Conservation (phyloP, 257 asterid genomes). For the Gardenia jasminoides region DNA sequence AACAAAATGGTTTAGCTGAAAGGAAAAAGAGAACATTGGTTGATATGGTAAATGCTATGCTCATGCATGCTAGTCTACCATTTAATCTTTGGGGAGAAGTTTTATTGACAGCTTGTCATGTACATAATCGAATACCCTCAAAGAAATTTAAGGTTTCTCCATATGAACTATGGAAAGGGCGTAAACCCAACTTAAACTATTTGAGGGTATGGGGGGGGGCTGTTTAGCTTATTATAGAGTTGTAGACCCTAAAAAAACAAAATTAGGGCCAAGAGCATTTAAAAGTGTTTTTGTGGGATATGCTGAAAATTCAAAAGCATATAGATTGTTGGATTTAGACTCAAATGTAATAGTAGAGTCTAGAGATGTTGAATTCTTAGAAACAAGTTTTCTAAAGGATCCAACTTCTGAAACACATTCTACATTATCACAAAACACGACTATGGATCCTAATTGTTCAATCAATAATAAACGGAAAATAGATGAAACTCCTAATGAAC, state of each 20-base stretch:
- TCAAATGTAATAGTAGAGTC: neutral
- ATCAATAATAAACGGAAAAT: neutral
- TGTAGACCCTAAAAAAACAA: neutral
- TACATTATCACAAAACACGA: no score
- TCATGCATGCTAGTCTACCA: neutral
- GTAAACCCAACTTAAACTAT: neutral
- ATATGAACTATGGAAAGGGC: neutral
- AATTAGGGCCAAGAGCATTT: neutral
- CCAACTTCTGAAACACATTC: no score
- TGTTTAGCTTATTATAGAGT: neutral
- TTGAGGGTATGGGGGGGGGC: neutral
- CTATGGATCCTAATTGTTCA: no score
- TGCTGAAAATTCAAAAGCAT: constrained; percentile 4
- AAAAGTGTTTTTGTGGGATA: neutral
- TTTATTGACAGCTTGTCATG: neutral
- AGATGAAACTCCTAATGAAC: neutral
- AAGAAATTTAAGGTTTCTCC: neutral
- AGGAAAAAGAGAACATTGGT: neutral
- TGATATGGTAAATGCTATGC: neutral
- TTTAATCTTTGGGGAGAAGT: neutral
- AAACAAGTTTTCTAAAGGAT: neutral
- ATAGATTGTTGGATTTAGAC: neutral
- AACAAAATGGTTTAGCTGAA: neutral
- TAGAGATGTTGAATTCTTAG: neutral
- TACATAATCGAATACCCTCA: neutral